Conservation (phyloP, 1,139 yeast species). For the Pneumocystis wakefieldiae region DNA sequence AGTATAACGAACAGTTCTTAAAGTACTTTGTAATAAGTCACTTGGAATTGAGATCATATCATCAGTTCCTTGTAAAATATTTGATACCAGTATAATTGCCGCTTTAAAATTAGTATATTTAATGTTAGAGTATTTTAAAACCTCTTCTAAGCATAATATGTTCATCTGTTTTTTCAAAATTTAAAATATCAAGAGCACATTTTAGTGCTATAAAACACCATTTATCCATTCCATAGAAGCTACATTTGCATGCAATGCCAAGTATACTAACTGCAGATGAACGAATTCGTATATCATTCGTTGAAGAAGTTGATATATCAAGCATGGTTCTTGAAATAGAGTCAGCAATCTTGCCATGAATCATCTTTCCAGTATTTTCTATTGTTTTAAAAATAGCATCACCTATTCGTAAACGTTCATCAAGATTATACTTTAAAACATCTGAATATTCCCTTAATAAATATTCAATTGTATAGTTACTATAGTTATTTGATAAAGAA, state of each 20-base stretch:
- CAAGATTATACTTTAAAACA: constrained; percentile 25
- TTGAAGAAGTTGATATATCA: constrained; percentile 28
- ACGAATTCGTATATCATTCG: constrained; percentile 45
- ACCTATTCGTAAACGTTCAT: constrained; percentile 59
- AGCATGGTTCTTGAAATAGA: constrained; percentile 28
- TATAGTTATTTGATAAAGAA: constrained; percentile 36
- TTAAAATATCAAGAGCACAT: constrained; percentile 60
- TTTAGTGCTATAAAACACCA: constrained; percentile 48
- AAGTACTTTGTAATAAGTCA: constrained; percentile 11
- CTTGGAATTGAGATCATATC: constrained; percentile 12
- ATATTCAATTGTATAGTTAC: constrained; percentile 17
- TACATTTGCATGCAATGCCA: constrained; percentile 49
- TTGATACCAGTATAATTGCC: constrained; percentile 55
- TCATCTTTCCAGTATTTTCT: constrained; percentile 34
- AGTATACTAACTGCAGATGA: constrained; percentile 78
- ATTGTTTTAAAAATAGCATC: constrained; percentile 59
- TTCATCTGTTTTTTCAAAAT: constrained; percentile 35
- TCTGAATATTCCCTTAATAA: constrained; percentile 28
- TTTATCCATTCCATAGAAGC: constrained; percentile 39
- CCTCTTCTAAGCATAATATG: constrained; percentile 46
- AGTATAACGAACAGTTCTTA: constrained; percentile 13
- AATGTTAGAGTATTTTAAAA: not conserved
- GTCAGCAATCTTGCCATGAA: constrained; percentile 30
- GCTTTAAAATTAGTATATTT: constrained; percentile 22
- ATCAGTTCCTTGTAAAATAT: constrained; percentile 34